Evolutionary conservation across 345 rosid species (phyloP), one percentile per base, ranked within the genome.

Genomic region (Theobroma cacao): DNA sequence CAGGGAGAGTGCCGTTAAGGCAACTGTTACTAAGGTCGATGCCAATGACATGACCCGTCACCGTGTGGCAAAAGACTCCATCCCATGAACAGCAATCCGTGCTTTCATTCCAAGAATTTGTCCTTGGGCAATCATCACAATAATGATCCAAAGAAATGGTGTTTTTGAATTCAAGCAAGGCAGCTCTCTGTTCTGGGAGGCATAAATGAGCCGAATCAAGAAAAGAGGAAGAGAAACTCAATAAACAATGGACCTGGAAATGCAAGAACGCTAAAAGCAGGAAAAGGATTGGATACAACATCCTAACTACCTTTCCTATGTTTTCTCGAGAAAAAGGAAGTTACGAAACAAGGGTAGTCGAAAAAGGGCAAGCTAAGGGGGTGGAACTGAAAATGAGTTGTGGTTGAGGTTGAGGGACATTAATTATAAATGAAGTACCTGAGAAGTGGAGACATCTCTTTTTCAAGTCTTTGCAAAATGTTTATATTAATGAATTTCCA

Each of bases 51-150:
- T 72, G 55, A 6, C 82, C 79, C 0, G 67, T 76, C n/a, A 60
- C 4, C 0, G 1, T 1, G 41, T 85, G 75, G 3, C 83, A 85
- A 0, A 43, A 66, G 4, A 86, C 75, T 0, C 87, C 85, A 50
- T 83, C 79, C 83, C 85, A 80, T 1, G 17, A 82, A 55, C 87
- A 86, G 69, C 85, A 84, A 72, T 84, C 81, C 0, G n/a, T 15
- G 4, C 47, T 83, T 7, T 59, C 63, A 2, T 61, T 76, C 85
- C 83, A 84, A 1, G 77, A 76, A 2, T 33, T 47, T 1, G 13
- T 33, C 40, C 59, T 62, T 2, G 75, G 64, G n/a, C 11, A 14
- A n/a, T n/a, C n/a, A 41, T 9, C 53, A 15, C 59, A 53, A 53
- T 0, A 20, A 41, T n/a, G 34, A 5, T 14, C 22, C 30, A 28